Conservation (phyloP, 2,329 filamentous ascomycete species). For the Aspergillus hiratsukae region DNA sequence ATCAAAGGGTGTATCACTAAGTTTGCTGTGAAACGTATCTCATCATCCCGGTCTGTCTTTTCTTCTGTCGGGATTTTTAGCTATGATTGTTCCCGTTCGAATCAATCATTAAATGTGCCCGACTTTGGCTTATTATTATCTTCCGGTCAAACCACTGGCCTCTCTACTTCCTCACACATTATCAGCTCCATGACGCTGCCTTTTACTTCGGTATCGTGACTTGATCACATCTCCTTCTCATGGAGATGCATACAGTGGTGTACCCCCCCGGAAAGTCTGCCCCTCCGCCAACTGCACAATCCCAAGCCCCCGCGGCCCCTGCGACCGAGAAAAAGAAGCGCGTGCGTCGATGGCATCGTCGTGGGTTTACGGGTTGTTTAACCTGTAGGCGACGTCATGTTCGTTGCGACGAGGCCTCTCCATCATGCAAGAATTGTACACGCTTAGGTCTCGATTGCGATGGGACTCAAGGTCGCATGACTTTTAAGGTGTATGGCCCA, state of each 20-base stretch:
- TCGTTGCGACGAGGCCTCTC: constrained; percentile 34
- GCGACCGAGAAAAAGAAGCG: constrained; percentile 26
- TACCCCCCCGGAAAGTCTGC: constrained; percentile 12
- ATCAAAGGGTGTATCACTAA: not conserved
- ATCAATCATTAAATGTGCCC: not conserved
- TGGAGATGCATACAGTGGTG: constrained; percentile 26
- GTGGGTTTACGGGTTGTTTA: constrained; percentile 39
- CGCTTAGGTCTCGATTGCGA: constrained; percentile 31
- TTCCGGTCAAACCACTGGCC: not conserved
- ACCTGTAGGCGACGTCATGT: constrained; percentile 40
- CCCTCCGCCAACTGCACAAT: constrained; percentile 11
- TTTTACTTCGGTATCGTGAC: constrained; percentile 2
- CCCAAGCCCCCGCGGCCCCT: constrained; percentile 5
- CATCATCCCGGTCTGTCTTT: not conserved
- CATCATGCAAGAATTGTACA: constrained; percentile 36
- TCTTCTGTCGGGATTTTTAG: not conserved
- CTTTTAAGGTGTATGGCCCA: constrained; percentile 35
- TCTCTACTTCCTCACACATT: not conserved
- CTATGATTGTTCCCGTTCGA: not conserved
- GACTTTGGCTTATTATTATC: not conserved
- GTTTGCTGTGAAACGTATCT: not conserved
- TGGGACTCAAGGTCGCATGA: constrained; percentile 33
- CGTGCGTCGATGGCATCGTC: constrained; percentile 38
- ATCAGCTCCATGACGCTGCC: constrained; percentile 23
- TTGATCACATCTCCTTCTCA: constrained; percentile 15